phyloP scores from a whole-genome alignment of 208 protist genomes.

The Vickermania ingenoplastis region DNA sequence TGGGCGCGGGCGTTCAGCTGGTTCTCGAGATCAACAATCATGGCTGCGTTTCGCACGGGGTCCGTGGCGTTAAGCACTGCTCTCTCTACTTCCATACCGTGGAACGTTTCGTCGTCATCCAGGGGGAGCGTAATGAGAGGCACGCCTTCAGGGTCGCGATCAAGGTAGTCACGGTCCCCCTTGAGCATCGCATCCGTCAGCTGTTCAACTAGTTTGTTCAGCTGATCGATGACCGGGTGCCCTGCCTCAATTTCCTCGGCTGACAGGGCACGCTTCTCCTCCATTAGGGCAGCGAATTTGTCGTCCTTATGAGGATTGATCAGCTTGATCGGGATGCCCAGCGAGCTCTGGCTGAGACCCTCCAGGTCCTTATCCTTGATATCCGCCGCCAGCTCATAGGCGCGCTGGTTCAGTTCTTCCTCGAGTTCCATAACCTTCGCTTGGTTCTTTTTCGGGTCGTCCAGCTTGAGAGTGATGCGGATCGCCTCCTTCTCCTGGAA shows the following conservation, averaged over 20 bases:
- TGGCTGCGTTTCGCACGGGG: slow-evolving; percentile 23
- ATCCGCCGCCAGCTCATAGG: slow-evolving; percentile 33
- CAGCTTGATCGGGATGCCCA: slow-evolving; percentile 57
- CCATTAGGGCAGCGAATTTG: slow-evolving; percentile 32
- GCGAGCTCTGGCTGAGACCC: slow-evolving; percentile 24
- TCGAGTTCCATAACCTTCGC: slow-evolving; percentile 44
- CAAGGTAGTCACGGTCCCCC: slow-evolving; percentile 58
- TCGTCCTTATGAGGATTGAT: slow-evolving; percentile 48
- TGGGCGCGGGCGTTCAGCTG: slow-evolving; percentile 49
- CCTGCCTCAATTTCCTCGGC: slow-evolving; percentile 3
- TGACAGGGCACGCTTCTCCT: slow-evolving; percentile 21
- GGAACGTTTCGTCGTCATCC: slow-evolving; percentile 49
- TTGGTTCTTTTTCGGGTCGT: slow-evolving; percentile 35
- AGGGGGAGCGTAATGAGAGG: slow-evolving; percentile 34
- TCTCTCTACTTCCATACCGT: slow-evolving; percentile 50
- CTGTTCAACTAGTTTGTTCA: slow-evolving; percentile 35
- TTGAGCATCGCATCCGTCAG: slow-evolving; percentile 36
- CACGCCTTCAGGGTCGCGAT: slow-evolving; percentile 56
- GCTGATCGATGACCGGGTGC: slow-evolving; percentile 14
- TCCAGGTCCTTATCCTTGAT: slow-evolving; percentile 43
- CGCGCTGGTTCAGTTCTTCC: slow-evolving; percentile 35
- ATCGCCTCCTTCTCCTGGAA: slow-evolving; percentile 55
- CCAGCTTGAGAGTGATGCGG: slow-evolving; percentile 43
- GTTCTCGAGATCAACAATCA: slow-evolving; percentile 47
- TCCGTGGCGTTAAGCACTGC: slow-evolving; percentile 46